Base-by-base conservation (phyloP, 2,329 filamentous ascomycete species). In the Elsinoe batatas region DNA sequence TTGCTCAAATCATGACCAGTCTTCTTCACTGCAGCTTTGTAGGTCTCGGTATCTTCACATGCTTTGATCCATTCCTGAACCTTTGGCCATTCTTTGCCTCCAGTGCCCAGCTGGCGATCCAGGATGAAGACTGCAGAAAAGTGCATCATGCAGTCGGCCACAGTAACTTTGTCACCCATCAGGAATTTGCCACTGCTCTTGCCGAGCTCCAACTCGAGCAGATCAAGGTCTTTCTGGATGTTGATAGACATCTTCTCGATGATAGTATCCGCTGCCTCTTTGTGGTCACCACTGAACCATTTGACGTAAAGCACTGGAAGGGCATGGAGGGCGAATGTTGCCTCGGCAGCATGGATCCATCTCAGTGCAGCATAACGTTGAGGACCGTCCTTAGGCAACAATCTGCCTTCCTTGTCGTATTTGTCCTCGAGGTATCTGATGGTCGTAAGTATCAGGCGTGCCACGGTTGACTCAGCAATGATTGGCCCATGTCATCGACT, bases 341-440 rank as follows among this genome's bases (percentile, higher is more conserved):
- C 75, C 67, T 78, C 74, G 5, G 75, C 66, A 1, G 75, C 73
- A 58, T 76, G 71, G 7, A 76, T 63, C 70, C 71, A 76, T 62
- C 74, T 67, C 6, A 69, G 64, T 5, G 70, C 65, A 54, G 71
- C 67, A 54, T 68, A 63, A 33, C 72, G 67, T 3, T 66, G 58
- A 3, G 64, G 60, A 51, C 71, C 64, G 26, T 71, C 60, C 5
- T 61, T 57, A 2, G 73, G 71, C 5, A 75, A 63, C 4, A 77
- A 60, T 15, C 63, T 65, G 35, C 67, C 59, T 5, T 64, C 36
- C 7, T 61, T 67, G 57, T 77, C 74, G 62, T 76, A 77, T 1
- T 63, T 72, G 47, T 75, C 74, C 63, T 68, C 71, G 13, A 77
- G 65, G 55, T 76, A 77, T 60, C 73, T 75, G 17, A 20, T 22